Base-by-base conservation (phyloP, 768 basidiomycete species). In the Cantharellus cinnabarinus region DNA sequence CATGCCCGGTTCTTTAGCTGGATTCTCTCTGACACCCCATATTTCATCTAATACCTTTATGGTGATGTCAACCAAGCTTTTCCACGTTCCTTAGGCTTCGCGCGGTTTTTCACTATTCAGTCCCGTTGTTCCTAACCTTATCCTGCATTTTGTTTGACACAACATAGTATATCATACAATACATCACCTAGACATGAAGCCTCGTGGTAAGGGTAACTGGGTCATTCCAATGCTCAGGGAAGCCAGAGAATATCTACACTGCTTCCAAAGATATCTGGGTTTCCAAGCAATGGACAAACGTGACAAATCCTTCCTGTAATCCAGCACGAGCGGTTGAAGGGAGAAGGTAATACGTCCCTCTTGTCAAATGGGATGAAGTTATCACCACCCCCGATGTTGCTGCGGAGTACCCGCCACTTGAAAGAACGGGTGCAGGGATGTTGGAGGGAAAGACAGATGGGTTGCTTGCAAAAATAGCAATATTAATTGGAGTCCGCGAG, bases 271-370 rank as follows among this genome's bases (percentile, higher is more conserved):
- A 40, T 41, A 60, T 38, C 41, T 51, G 59, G n/a, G 50, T 52
- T n/a, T 42, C 57, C 40, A 44, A 51, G 59, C 60, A 59, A 51
- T 61, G 59, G 29, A 50, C 41, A n/a, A 50, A 39, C 41, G 59
- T 42, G 37, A 58, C 60, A 37, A 59, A 61, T 5, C 37, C 20
- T 4, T 37, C 60, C 42, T 60, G 58, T 10, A 53, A 41, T 4
- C 38, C 34, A 34, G 42, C 44, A 4, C 57, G 56, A 40, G 57
- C 58, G 34, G 60, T 61, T 14, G 60, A 61, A n/a, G 48, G 48
- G 10, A 61, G 52, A 20, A 61, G 34, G 2, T 42, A 34, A 42
- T 61, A 61, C 5, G n/a, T 50, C 20, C 41, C 60, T 14, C 50
- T 40, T 38, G 37, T 40, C 7, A 34, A 14, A 7, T 53, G 37